Evolutionary conservation across 169 alveolate species (phyloP).

Genomic region (Plasmodium billcollinsi): DNA sequence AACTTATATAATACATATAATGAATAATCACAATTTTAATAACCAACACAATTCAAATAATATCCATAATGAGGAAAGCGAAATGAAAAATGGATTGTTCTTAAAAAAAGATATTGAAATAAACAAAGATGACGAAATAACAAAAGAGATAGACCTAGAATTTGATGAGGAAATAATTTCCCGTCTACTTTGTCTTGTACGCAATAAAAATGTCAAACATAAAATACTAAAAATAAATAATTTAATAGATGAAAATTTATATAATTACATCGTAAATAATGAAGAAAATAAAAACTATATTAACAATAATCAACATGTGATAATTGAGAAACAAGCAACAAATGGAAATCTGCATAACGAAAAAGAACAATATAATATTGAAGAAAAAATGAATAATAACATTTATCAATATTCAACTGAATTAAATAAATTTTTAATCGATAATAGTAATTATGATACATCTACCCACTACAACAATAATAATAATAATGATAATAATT

Average conservation of each 20-base stretch:
- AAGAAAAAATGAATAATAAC: background rate
- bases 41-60: background rate
- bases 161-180: conserved; percentile 44
- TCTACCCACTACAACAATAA: background rate
- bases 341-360: background rate
- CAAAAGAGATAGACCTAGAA: conserved; percentile 43
- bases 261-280: conserved; percentile 15
- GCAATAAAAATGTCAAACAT: conserved; percentile 54
- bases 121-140: background rate
- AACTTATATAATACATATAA: background rate
- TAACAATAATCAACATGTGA: no score
- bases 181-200: conserved; percentile 12
- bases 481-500: background rate
- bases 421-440: background rate
- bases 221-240: conserved; percentile 46
- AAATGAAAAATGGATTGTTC: background rate
- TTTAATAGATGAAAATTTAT: conserved; percentile 41
- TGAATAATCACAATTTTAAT: conserved; percentile 7
- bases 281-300: background rate
- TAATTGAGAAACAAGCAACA: background rate
- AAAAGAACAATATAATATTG: background rate
- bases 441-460: background rate
- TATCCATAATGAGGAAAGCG: background rate
- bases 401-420: background rate
- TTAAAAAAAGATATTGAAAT: background rate